Evolutionary conservation across 2,329 filamentous ascomycete genomes (phyloP), one percentile per base, ranked within the genome.

Genomic region (Botrytis fragariae): DNA sequence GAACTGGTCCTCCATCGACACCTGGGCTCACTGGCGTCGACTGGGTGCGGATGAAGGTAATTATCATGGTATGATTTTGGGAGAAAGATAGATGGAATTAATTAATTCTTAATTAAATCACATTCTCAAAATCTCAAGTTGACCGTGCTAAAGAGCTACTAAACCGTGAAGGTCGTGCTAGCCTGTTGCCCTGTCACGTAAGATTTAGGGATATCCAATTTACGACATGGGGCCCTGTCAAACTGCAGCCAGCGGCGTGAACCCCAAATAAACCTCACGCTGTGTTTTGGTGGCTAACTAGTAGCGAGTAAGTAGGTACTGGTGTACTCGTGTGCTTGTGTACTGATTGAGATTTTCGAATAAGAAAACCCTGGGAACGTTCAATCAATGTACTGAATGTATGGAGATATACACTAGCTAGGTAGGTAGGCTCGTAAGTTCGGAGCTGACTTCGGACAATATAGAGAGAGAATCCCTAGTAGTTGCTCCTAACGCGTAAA

Each of bases 381-480:
- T 51, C 25, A 51, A n/a, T 51, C 48, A 51, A 51, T n/a, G 48
- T 51, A 14, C 48, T 51, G 25, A 25, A 22, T 14, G 25, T 48
- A 22, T 14, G 18, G 29, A 48, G 29, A 25, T 51, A 3, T 4
- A 9, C 14, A 51, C n/a, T 65, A 65, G 42, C 48, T n/a, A 51
- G 48, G 48, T 12, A 48, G 48, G 48, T 51, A 14, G 48, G 48
- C 48, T 51, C 22, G 22, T 51, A 61, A 10, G 22, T 39, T 70
- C 63, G 69, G 74, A 75, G 60, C 63, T 72, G 74, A 73, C 48
- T 65, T 75, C 75, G 75, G 76, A 76, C 67, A 76, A 77, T 76
- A 77, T 20, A 54, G 64, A 37, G 64, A 37, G 64, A n/a, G 45
- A 20, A 48, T 48, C 20, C 45, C 45, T 48, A 48, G 45, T 57